A percentile compares a stretch with the other conserved stretches of the same genome.
phyloP scores from a whole-genome alignment of 2,329 filamentous ascomycete species.

The Sclerotinia nivalis region DNA sequence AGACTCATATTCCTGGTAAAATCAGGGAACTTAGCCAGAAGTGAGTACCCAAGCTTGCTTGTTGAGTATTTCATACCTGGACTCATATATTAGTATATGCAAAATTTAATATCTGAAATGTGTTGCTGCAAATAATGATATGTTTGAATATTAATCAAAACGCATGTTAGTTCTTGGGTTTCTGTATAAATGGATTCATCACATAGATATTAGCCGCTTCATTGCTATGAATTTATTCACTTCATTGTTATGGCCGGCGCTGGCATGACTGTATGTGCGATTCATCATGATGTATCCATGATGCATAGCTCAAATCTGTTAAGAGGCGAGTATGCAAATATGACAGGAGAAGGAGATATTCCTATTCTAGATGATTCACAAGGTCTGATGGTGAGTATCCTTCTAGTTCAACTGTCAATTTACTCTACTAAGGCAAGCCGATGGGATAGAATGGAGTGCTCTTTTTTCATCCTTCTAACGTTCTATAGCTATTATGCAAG shows the following conservation, averaged over 20 bases:
- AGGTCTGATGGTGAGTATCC: not conserved
- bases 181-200: not conserved
- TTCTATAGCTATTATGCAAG: not conserved
- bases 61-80: not conserved
- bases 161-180: not conserved
- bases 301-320: not conserved
- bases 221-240: not conserved
- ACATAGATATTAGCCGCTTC: not conserved
- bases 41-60: not conserved
- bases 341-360: not conserved
- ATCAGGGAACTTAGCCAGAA: not conserved
- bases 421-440: not conserved
- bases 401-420: not conserved
- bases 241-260: not conserved
- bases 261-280: constrained; percentile 8
- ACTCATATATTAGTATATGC: not conserved
- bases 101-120: not conserved
- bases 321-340: not conserved
- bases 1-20: too few species aligned
- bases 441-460: not conserved
- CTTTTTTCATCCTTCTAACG: not conserved
- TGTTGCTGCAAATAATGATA: not conserved
- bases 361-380: not conserved
- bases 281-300: not conserved
- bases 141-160: not conserved